These are phyloP conservation scores for Cytauxzoon felis DNA, from an alignment of 169 alveolate genomes.

Conservation along the genomic window DNA sequence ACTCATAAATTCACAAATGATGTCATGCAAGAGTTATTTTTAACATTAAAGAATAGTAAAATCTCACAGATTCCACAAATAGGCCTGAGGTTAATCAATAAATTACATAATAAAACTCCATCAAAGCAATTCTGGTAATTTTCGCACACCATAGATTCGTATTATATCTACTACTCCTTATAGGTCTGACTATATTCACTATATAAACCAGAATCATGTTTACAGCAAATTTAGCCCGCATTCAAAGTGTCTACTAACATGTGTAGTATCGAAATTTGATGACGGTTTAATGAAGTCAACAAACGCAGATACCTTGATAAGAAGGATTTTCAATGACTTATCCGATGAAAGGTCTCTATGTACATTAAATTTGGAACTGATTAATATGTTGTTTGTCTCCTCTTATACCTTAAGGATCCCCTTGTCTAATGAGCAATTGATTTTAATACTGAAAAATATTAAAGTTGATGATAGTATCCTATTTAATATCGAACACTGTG, in stretches of 20 bases:
- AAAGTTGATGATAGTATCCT: conserved; percentile 5
- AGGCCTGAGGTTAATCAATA: conserved; percentile 49
- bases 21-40: conserved; percentile 38
- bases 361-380: conserved; percentile 44
- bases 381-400: conserved; percentile 56
- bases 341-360: not conserved
- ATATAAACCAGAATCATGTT: not conserved
- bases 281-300: conserved; percentile 8
- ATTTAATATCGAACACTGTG: conserved; percentile 24
- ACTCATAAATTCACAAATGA: no score
- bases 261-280: conserved; percentile 38
- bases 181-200: conserved; percentile 45
- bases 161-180: not conserved
- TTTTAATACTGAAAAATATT: conserved; percentile 6
- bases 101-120: conserved; percentile 35
- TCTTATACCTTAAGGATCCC: conserved; percentile 45
- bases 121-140: conserved; percentile 53
- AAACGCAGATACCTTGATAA: conserved; percentile 14
- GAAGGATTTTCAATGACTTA: conserved; percentile 25
- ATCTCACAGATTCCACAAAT: conserved; percentile 53
- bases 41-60: conserved; percentile 41
- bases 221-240: conserved; percentile 52
- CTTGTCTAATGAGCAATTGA: conserved; percentile 20
- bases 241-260: conserved; percentile 56
- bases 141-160: not conserved